A percentile compares a stretch with the other conserved stretches of the same genome.
Evolutionary conservation across 2,329 filamentous ascomycete species (phyloP).

Genomic region (Aschersonia sp.): DNA sequence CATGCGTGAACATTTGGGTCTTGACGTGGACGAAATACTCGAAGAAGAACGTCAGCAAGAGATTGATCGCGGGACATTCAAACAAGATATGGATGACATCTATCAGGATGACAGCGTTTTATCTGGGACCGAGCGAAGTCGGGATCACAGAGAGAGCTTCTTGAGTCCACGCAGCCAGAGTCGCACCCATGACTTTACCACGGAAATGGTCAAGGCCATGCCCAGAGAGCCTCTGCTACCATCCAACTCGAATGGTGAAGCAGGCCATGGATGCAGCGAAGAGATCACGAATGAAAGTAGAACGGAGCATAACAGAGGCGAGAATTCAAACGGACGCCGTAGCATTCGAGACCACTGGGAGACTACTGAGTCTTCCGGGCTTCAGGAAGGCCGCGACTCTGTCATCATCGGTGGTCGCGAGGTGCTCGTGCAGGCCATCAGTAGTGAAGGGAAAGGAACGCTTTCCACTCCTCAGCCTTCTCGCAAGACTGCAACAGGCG

Average conservation of each 20-base stretch:
- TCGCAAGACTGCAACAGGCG: conserved; percentile 9
- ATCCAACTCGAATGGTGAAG: neutral
- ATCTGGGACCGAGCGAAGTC: neutral
- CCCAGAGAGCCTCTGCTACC: conserved; percentile 7
- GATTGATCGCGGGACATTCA: conserved; percentile 41
- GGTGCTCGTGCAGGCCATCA: conserved; percentile 50
- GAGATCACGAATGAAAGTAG: too few species aligned
- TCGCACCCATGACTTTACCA: conserved; percentile 54
- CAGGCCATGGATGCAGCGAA: neutral
- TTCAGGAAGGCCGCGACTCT: conserved; percentile 56
- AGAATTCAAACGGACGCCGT: too few species aligned
- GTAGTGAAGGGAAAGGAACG: conserved; percentile 49
- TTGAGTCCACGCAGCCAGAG: conserved; percentile 25
- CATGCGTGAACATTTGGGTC: conserved; percentile 93
- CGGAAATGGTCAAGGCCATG: conserved; percentile 34
- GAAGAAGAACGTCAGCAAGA: conserved; percentile 63
- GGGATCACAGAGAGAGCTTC: conserved; percentile 27
- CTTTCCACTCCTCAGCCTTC: conserved; percentile 26
- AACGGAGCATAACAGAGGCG: too few species aligned
- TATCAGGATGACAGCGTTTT: conserved; percentile 30
- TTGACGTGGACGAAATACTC: conserved; percentile 83
- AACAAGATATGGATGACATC: conserved; percentile 47
- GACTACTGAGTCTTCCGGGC: conserved; percentile 42
- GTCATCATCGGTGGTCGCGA: conserved; percentile 54
- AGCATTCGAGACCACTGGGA: conserved; percentile 57